Base-by-base conservation (phyloP, 2,329 filamentous ascomycete species). In the Knufia petricola region DNA sequence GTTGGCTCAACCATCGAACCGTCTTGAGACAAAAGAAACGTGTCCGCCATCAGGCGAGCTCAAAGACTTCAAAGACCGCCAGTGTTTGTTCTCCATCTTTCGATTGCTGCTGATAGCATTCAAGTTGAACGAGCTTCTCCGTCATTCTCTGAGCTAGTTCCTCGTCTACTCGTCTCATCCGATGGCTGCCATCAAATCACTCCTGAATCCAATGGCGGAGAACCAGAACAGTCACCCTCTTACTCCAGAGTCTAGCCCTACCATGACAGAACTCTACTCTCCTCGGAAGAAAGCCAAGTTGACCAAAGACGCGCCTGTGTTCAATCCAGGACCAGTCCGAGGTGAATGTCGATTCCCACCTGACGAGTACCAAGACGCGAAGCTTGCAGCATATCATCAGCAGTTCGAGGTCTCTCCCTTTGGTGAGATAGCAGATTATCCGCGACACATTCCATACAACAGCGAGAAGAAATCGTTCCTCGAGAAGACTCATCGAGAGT, bases 401-500 rank as follows among this genome's bases (percentile, higher is more conserved):
- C 71, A 69, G 32, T 90, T 84, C 60, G 70, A 77, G 13, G 71
- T 95, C 46, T 76, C 73, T 48, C 84, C 86, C 1, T 70, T 73
- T 53, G 87, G 71, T 1, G 61, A 71, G n/a, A 80, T 82, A 48
- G 65, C 59, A n/a, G 68, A 74, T 3, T 82, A 74, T 52, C 77
- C 78, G 55, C 75, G 81, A 45, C 87, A 90, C 60, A 94, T 95
- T 51, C 90, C 90, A 0, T 96, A 96, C 67, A 89, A 87, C 61
- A 95, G 89, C 63, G 85, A 87, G 56, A 96, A 95, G 73, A 94
- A 94, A 65, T 77, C 83, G 52, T 94, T 95, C 60, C 78, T 82
- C 53, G 79, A 83, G 55, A 94, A 87, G 70, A 96, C 90, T 2
- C 87, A 87, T 1, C 75, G 88, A 47, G 86, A 94, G 58, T 84